phyloP scores from a whole-genome alignment of 148 eudicot species.

The Pharnaceum exiguum region DNA sequence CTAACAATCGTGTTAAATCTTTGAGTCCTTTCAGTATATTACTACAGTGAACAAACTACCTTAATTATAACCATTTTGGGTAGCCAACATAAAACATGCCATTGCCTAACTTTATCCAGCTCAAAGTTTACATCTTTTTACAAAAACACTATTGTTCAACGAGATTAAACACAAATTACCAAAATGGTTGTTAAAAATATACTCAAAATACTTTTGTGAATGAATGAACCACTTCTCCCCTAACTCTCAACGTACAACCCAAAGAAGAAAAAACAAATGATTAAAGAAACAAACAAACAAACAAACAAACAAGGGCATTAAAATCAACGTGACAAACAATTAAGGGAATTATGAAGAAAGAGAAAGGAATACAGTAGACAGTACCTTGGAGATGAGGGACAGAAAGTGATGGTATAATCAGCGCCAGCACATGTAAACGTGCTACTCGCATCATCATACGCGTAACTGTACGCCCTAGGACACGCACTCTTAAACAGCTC shows the following conservation, averaged over 20 bases:
- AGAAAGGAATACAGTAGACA: background rate
- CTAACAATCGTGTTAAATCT: too few relatives aligned
- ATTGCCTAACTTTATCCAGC: too few relatives aligned
- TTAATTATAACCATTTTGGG: too few relatives aligned
- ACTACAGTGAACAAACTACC: too few relatives aligned
- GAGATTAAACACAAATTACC: too few relatives aligned
- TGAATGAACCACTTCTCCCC: too few relatives aligned
- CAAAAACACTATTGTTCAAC: too few relatives aligned
- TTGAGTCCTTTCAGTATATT: too few relatives aligned
- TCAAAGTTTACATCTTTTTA: too few relatives aligned
- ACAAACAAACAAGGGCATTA: background rate
- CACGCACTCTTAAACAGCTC: slow-evolving; percentile 68
- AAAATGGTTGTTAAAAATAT: background rate
- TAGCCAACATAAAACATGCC: too few relatives aligned
- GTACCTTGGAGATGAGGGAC: slow-evolving; percentile 59
- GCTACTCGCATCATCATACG: slow-evolving; percentile 77
- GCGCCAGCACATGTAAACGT: slow-evolving; percentile 78
- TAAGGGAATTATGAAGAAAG: background rate
- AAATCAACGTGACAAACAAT: background rate
- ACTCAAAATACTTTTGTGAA: background rate
- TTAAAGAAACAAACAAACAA: background rate
- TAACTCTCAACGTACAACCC: too few relatives aligned
- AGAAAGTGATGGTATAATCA: slow-evolving; percentile 65
- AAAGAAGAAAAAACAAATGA: too few relatives aligned
- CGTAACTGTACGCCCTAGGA: slow-evolving; percentile 79